phyloP scores from a whole-genome alignment of 768 basidiomycete species.

The Exidia glandulosa region DNA sequence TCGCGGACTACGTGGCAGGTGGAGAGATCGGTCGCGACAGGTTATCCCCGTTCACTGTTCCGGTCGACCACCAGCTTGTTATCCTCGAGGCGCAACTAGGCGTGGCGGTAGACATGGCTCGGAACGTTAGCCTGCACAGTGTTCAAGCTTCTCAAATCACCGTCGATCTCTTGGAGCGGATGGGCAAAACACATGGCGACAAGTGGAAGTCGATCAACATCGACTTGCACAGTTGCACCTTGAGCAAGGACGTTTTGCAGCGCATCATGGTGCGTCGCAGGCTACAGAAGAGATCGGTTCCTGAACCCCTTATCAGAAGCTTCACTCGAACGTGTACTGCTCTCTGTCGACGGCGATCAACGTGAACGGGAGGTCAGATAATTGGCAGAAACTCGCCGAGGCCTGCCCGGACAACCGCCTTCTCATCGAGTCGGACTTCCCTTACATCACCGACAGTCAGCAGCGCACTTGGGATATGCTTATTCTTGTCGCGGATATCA shows the following conservation, averaged over 20 bases:
- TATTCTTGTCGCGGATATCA: conserved; percentile 56
- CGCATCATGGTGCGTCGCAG: conserved; percentile 69
- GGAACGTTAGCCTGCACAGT: conserved; percentile 81
- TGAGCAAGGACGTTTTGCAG: conserved; percentile 66
- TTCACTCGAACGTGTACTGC: conserved; percentile 67
- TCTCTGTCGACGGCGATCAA: conserved; percentile 86
- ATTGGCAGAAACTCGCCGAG: conserved; percentile 52
- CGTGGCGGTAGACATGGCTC: conserved; percentile 65
- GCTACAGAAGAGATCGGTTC: conserved; percentile 1
- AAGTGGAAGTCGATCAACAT: conserved; percentile 61
- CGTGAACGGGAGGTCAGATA: conserved; percentile 39
- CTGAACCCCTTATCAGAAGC: conserved; percentile 34
- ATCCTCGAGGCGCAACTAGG: conserved; percentile 78
- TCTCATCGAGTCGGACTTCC: conserved; percentile 79
- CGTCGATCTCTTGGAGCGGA: conserved; percentile 46
- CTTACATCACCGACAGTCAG: conserved; percentile 49
- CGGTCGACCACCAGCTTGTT: conserved; percentile 67
- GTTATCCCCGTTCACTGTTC: conserved; percentile 69
- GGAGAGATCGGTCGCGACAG: conserved; percentile 24
- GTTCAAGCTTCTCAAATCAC: conserved; percentile 69
- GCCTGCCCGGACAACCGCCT: conserved; percentile 55
- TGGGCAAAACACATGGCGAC: conserved; percentile 45
- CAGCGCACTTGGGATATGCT: conserved; percentile 70
- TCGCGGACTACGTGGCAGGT: conserved; percentile 14
- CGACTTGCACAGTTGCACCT: conserved; percentile 84